Percentiles rank a stretch among this genome's conserved stretches.
Evolutionary conservation across 768 basidiomycete species (phyloP).

Genomic region (Coprinopsis marcescibilis): DNA sequence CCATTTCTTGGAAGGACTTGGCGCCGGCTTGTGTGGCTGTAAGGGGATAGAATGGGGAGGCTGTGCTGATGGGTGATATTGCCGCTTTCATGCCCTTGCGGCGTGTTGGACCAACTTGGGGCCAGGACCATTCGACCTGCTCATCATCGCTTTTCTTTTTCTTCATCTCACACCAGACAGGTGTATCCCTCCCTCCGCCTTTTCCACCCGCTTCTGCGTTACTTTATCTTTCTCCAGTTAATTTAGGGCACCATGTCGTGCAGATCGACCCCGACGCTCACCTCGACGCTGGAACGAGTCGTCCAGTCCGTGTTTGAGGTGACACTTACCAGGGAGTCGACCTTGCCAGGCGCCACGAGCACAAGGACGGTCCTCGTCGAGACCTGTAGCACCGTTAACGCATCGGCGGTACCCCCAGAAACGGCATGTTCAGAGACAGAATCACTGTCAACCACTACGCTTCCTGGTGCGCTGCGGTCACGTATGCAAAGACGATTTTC

Average conservation of each 20-base stretch:
- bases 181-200: neutral
- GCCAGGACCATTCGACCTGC: neutral
- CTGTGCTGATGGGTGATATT: too few species aligned
- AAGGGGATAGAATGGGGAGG: too few species aligned
- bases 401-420: conserved; percentile 3
- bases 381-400: neutral
- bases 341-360: neutral
- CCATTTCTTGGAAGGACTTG: too few species aligned
- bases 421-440: too few species aligned
- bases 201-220: neutral
- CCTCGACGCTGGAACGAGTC: neutral
- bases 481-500: neutral
- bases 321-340: neutral
- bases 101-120: neutral
- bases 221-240: too few species aligned
- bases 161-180: neutral
- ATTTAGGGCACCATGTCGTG: conserved; percentile 2
- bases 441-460: too few species aligned
- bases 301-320: neutral
- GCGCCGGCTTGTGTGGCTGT: too few species aligned
- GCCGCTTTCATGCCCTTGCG: conserved; percentile 7
- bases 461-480: too few species aligned
- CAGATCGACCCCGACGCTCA: neutral
- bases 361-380: neutral
- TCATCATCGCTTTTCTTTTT: neutral